phyloP scores from a whole-genome alignment of 2,329 filamentous ascomycete species.

The Septoria petroselini region DNA sequence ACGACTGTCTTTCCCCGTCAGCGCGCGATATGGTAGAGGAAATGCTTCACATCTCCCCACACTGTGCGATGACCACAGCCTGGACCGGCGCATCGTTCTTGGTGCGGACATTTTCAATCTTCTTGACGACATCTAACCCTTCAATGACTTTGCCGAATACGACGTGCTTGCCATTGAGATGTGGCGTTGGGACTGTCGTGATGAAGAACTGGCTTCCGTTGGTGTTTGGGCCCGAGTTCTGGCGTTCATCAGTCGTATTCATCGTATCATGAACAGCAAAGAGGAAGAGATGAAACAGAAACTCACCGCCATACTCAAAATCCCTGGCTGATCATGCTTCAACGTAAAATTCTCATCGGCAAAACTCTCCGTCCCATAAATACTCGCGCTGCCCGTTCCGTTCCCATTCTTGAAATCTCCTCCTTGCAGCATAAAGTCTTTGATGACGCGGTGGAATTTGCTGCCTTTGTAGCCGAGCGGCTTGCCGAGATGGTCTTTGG shows the following conservation, averaged over 20 bases:
- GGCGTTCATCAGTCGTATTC: no score
- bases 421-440: conserved; percentile 95
- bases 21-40: no score
- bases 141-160: conserved; percentile 90
- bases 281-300: neutral
- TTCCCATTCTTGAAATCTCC: conserved; percentile 94
- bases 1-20: no score
- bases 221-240: conserved; percentile 88
- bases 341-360: conserved; percentile 84
- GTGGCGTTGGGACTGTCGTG: conserved; percentile 81
- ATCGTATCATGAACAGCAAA: no score
- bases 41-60: conserved; percentile 94
- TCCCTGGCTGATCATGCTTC: conserved; percentile 73
- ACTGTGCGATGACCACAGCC: conserved; percentile 80
- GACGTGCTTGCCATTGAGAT: conserved; percentile 89
- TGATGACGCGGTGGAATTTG: conserved; percentile 93
- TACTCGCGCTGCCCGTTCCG: conserved; percentile 79
- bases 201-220: conserved; percentile 99
- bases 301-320: conserved; percentile 87
- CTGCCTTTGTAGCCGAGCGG: conserved; percentile 92
- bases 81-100: conserved; percentile 79
- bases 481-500: conserved; percentile 69
- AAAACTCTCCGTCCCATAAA: conserved; percentile 82
- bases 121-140: conserved; percentile 84
- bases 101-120: conserved; percentile 88